Evolutionary conservation across 169 alveolate genomes (phyloP).

Genomic region (Ichthyophthirius multifiliis): DNA sequence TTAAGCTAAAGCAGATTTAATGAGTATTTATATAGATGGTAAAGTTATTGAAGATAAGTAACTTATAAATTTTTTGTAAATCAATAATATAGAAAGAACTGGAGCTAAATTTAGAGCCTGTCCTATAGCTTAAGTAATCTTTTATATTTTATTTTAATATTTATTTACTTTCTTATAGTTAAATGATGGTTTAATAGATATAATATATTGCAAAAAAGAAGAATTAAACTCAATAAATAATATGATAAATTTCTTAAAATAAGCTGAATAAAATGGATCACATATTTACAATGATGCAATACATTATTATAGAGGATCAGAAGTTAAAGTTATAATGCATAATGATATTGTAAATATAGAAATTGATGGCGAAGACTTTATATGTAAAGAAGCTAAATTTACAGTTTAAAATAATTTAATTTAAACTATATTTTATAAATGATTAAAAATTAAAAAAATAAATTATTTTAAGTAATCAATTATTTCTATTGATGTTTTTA

Average conservation of each 20-base stretch:
- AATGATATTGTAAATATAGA: not conserved
- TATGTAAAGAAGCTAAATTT: not conserved
- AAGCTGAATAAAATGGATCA: not conserved
- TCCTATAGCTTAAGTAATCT: not conserved
- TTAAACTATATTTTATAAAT: too few species aligned
- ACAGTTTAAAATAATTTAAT: too few species aligned
- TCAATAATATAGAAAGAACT: not conserved
- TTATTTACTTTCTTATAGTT: not conserved
- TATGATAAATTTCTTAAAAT: not conserved
- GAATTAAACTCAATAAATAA: not conserved
- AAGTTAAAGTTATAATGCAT: not conserved
- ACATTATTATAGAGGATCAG: not conserved
- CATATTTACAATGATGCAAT: not conserved
- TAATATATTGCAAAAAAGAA: not conserved
- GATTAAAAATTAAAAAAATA: too few species aligned
- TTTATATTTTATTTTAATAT: not conserved
- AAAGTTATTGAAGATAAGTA: not conserved
- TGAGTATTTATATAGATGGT: not conserved
- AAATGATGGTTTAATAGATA: not conserved
- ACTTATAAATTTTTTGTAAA: not conserved
- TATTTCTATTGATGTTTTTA: too few species aligned
- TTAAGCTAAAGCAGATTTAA: not conserved
- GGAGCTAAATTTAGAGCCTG: not conserved
- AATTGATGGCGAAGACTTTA: conserved; percentile 6
- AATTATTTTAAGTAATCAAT: too few species aligned